Base-by-base conservation (phyloP, 805 yeast genomes). In the Debaryomyces prosopidis region DNA sequence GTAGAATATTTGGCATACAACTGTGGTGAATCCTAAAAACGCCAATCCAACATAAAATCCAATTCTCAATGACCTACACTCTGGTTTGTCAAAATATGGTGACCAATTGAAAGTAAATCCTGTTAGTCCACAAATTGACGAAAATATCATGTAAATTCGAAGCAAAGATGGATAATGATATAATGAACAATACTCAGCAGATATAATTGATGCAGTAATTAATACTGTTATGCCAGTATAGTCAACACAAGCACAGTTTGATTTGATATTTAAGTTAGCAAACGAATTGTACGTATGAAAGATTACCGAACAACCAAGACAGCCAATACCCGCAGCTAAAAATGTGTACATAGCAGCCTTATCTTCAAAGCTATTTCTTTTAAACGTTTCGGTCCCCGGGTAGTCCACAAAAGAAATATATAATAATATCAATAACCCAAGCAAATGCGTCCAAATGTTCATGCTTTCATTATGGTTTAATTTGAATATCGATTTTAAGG, bases 281-380 rank as follows among this genome's bases (percentile, higher is more conserved):
- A 89, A 87, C 49, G 89, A 84, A 47, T 86, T 81, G 66, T 89
- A 91, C 3, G 97, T 87, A 66, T 92, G 99, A 97, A 97, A 92
- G 35, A 85, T 68, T 2, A 84, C 81, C 1, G 97, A 89, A 36
- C 92, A 85, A 6, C 81, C 47, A 46, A 92, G 71, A 63, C 98
- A 94, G 52, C 83, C 80, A 50, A 87, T 59, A 12, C 94, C 85
- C 2, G 96, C 89, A 7, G 73, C 50, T 37, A 92, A 66, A 52
- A 89, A 92, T 14, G 82, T 58, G 50, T 80, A 78, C 59, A 87
- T 76, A 17, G 84, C 78, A 7, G 77, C 43, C 42, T 79, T 77
- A 41, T 69, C 75, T 10, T 40, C 45, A 58, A 77, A 82, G 2
- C 76, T 63, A 23, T 71, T 70, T 5, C 54, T 51, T 5, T 49